A percentile compares a stretch with the other conserved stretches of the same genome.
Evolutionary conservation across 352 stramenopile genomes (phyloP).

Genomic region (Phytophthora gonapodyides): DNA sequence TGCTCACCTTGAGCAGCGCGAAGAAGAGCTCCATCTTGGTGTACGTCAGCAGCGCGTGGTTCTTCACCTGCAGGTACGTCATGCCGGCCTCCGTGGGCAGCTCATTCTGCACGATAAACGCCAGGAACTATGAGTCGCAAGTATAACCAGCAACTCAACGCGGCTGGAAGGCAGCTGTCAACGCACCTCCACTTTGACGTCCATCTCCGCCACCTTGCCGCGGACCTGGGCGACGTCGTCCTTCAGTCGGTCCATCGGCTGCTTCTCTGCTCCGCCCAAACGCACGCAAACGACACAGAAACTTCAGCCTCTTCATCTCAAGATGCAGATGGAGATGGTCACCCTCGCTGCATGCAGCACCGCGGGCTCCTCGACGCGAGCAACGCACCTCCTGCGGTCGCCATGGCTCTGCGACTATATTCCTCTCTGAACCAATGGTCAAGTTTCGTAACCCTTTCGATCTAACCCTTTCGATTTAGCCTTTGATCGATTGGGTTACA

Average conservation of each 20-base stretch:
- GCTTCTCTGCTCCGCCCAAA: conserved; percentile 42
- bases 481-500: conserved; percentile 3
- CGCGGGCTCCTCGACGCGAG: conserved; percentile 5
- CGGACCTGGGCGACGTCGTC: conserved; percentile 62
- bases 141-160: background rate
- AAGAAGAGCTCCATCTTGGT: conserved; percentile 90
- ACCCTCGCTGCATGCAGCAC: conserved; percentile 1
- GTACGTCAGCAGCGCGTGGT: conserved; percentile 85
- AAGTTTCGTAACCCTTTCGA: background rate
- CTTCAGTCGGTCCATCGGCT: conserved; percentile 53
- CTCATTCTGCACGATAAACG: conserved; percentile 45
- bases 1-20: conserved; percentile 68
- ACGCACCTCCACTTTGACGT: conserved; percentile 50
- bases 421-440: conserved; percentile 16
- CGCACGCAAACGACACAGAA: conserved; percentile 10
- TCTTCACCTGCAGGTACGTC: conserved; percentile 88
- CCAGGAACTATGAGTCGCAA: background rate
- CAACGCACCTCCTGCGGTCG: conserved; percentile 42
- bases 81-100: conserved; percentile 68
- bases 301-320: background rate
- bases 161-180: background rate
- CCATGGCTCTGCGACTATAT: conserved; percentile 30
- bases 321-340: conserved; percentile 1
- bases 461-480: too few relatives aligned
- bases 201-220: conserved; percentile 55